These are phyloP conservation scores for Fusarium tupiense DNA, from an alignment of 2,329 filamentous ascomycete species.

Conservation along the genomic window DNA sequence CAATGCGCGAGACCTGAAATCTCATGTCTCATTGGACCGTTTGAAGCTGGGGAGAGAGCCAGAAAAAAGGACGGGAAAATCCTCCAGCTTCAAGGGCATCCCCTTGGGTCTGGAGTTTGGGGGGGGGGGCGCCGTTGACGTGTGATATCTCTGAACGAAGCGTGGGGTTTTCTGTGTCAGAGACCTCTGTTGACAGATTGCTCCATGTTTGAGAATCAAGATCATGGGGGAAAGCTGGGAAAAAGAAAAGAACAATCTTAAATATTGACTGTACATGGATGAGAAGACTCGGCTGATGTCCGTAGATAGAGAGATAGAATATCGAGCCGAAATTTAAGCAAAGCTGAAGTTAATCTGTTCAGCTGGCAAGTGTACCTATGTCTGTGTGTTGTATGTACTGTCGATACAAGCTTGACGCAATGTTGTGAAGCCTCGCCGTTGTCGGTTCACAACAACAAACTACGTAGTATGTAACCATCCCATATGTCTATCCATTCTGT, in stretches of 20 bases:
- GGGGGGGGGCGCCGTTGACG: slow-evolving; percentile 31
- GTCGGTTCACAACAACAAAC: slow-evolving; percentile 1
- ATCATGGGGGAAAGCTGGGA: slow-evolving; percentile 9
- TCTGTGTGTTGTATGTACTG: background rate
- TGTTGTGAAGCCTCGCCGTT: background rate
- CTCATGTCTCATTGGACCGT: slow-evolving; percentile 7
- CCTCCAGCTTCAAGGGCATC: background rate
- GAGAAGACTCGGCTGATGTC: slow-evolving; percentile 11
- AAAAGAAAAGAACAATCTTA: background rate
- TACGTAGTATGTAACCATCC: background rate
- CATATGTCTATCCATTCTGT: background rate
- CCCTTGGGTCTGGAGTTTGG: slow-evolving; percentile 9
- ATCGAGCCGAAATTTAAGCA: slow-evolving; percentile 22
- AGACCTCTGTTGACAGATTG: slow-evolving; percentile 4
- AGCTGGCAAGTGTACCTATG: background rate
- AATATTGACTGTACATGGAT: background rate
- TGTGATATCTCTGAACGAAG: slow-evolving; percentile 30
- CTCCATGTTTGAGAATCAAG: slow-evolving; percentile 10
- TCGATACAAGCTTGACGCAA: background rate
- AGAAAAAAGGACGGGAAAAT: slow-evolving; percentile 14
- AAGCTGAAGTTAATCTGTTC: background rate
- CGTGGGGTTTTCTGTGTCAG: slow-evolving; percentile 31
- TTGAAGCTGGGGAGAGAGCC: slow-evolving; percentile 8
- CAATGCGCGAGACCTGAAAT: slow-evolving; percentile 1
- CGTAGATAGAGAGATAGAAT: slow-evolving; percentile 21